Conservation (phyloP, 2,329 filamentous ascomycete species). For the Exophiala spinifera region DNA sequence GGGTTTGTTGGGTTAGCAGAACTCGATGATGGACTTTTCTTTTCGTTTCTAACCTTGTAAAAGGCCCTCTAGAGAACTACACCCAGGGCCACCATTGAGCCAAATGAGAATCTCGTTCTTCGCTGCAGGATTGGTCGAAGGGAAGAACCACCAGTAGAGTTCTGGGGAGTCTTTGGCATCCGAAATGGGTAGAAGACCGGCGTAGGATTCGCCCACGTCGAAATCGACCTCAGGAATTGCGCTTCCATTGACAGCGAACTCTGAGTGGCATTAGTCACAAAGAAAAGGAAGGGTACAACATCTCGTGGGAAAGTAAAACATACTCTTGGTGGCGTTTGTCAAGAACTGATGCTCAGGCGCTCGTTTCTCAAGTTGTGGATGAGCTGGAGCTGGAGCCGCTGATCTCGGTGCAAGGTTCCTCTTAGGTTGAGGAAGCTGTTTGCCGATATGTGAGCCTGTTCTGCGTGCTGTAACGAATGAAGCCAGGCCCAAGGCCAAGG, state of each 20-base stretch:
- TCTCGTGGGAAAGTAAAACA: no score
- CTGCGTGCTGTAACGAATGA: conserved; percentile 19
- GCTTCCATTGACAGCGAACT: conserved; percentile 62
- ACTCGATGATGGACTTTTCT: conserved; percentile 53
- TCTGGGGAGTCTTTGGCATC: conserved; percentile 38
- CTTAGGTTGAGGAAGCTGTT: conserved; percentile 21
- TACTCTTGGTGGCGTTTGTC: conserved; percentile 24
- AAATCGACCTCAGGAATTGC: conserved; percentile 67
- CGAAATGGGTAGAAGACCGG: conserved; percentile 54
- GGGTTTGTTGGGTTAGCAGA: not conserved
- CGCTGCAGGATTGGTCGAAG: conserved; percentile 43
- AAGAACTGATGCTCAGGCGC: conserved; percentile 17
- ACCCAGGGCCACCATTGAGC: conserved; percentile 92
- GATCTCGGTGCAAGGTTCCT: conserved; percentile 11
- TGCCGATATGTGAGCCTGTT: conserved; percentile 27
- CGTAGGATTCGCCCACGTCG: conserved; percentile 50
- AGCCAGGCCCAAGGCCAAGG: conserved; percentile 17
- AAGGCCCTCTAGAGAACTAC: conserved; percentile 69
- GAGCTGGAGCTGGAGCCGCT: not conserved
- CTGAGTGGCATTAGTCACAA: conserved; percentile 37
- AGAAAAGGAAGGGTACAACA: no score
- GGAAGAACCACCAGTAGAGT: conserved; percentile 53
- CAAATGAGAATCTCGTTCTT: conserved; percentile 41
- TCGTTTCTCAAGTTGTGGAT: conserved; percentile 13
- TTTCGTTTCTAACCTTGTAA: conserved; percentile 68